phyloP scores from a whole-genome alignment of 495 filamentous ascomycete species.

The Tuber brumale region DNA sequence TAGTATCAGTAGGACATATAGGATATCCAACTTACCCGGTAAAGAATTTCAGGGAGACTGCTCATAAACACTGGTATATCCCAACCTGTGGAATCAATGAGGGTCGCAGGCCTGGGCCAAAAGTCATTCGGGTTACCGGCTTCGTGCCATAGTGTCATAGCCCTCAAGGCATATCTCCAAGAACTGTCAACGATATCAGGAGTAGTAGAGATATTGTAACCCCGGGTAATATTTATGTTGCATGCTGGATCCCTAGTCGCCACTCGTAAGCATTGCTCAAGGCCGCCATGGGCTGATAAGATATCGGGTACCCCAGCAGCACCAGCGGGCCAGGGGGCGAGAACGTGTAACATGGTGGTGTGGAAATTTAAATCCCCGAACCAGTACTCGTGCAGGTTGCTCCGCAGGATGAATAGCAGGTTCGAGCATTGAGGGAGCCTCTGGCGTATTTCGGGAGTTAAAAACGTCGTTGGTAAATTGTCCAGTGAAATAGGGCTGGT shows the following conservation, averaged over 20 bases:
- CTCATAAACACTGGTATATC: background rate
- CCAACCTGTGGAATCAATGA: background rate
- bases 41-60: background rate
- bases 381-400: background rate
- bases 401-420: background rate
- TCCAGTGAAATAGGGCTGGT: background rate
- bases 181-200: background rate
- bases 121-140: background rate
- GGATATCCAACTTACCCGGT: background rate
- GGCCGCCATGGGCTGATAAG: background rate
- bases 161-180: background rate
- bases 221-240: background rate
- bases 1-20: background rate
- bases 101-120: background rate
- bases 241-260: background rate
- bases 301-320: background rate
- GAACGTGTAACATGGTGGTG: background rate
- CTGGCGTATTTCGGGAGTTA: background rate
- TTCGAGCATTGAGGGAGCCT: slow-evolving; percentile 1
- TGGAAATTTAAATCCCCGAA: background rate
- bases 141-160: background rate
- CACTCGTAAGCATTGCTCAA: background rate
- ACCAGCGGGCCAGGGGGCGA: background rate
- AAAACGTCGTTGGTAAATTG: background rate
- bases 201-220: background rate